These are phyloP conservation scores for Yamadazyma dushanensis DNA, from an alignment of 1,139 yeast genomes.

Conservation along the genomic window DNA sequence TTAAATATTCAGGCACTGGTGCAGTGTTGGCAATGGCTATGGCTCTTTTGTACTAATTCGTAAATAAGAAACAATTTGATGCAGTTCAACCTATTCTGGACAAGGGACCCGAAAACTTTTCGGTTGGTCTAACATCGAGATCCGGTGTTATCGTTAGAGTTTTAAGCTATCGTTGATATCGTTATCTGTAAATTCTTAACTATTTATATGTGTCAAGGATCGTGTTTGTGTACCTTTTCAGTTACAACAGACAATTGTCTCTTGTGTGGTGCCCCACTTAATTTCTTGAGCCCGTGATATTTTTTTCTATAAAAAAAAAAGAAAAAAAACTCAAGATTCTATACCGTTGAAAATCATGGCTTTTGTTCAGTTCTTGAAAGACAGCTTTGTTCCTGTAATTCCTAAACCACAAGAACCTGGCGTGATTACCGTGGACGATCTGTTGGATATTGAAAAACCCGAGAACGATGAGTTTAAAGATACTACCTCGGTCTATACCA, in stretches of 20 bases:
- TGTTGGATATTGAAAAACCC: background rate
- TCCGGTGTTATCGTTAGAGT: too few relatives aligned
- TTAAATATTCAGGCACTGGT: slow-evolving; percentile 1
- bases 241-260: too few relatives aligned
- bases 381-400: slow-evolving; percentile 21
- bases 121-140: too few relatives aligned
- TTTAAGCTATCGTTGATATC: too few relatives aligned
- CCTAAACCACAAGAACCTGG: slow-evolving; percentile 10
- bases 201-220: background rate
- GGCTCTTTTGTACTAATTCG: slow-evolving; percentile 6
- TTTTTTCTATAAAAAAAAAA: background rate
- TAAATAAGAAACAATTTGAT: too few relatives aligned
- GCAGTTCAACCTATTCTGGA: too few relatives aligned
- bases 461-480: slow-evolving; percentile 4
- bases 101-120: too few relatives aligned
- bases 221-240: too few relatives aligned
- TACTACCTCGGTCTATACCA: slow-evolving; percentile 17
- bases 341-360: slow-evolving; percentile 7
- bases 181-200: background rate
- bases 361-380: slow-evolving; percentile 16
- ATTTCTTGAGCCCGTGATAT: slow-evolving; percentile 4
- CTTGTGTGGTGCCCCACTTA: background rate
- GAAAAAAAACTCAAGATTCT: slow-evolving; percentile 3
- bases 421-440: background rate
- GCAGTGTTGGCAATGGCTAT: slow-evolving; percentile 5